Percentiles rank a stretch among this genome's conserved stretches.
phyloP scores from a whole-genome alignment of 192 early-diverging fungal genomes.

The Coemansia aciculifera region DNA sequence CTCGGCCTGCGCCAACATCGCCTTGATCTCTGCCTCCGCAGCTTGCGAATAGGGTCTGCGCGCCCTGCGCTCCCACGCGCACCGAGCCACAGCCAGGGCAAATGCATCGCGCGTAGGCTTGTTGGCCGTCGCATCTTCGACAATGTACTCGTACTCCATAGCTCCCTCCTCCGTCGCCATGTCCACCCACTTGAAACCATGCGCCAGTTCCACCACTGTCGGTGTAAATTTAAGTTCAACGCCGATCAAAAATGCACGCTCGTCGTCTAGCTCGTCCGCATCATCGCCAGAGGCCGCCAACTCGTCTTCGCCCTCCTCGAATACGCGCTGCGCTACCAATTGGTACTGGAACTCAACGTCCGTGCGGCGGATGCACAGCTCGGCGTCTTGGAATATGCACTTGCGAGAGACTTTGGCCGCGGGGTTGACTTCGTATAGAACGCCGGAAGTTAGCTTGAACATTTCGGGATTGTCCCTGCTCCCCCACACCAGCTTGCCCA shows the following conservation, averaged over 20 bases:
- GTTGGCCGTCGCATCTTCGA: conserved; percentile 12
- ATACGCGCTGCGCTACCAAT: conserved; percentile 72
- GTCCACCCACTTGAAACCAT: conserved; percentile 46
- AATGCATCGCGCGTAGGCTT: conserved; percentile 32
- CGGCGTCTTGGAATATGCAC: conserved; percentile 67
- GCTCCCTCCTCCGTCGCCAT: background rate
- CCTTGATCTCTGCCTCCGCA: conserved; percentile 23
- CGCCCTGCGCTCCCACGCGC: conserved; percentile 46
- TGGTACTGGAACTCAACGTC: conserved; percentile 65
- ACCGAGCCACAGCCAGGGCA: conserved; percentile 40
- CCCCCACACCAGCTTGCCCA: conserved; percentile 72
- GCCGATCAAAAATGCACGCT: conserved; percentile 72
- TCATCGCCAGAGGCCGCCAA: conserved; percentile 50
- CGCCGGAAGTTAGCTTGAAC: conserved; percentile 63
- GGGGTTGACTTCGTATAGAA: conserved; percentile 62
- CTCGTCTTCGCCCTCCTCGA: conserved; percentile 75
- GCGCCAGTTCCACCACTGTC: conserved; percentile 24
- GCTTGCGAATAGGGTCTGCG: conserved; percentile 30
- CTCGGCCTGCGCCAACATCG: conserved; percentile 33
- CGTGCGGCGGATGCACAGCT: conserved; percentile 69
- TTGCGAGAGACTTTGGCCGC: conserved; percentile 47
- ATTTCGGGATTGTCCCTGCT: conserved; percentile 54
- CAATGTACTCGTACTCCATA: conserved; percentile 35
- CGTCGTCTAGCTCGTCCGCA: conserved; percentile 60
- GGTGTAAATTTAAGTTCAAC: conserved; percentile 32